Percentiles rank a stretch among this genome's conserved stretches.
Conservation (phyloP, 805 yeast species). For the Ogataea corticis region DNA sequence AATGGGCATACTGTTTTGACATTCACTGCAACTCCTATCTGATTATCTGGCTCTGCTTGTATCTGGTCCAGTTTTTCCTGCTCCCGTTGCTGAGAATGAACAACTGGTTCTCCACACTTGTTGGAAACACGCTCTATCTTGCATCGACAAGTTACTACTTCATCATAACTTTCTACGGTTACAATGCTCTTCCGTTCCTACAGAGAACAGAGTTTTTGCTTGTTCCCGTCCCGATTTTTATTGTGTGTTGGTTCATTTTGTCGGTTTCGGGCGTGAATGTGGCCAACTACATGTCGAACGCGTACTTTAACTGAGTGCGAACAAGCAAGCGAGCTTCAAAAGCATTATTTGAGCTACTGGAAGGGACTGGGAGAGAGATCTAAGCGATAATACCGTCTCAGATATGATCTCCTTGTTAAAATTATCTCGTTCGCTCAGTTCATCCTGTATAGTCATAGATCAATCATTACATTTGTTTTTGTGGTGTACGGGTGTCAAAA, state of each 20-base stretch:
- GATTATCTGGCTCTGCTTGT: slow-evolving; percentile 73
- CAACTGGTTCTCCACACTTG: slow-evolving; percentile 63
- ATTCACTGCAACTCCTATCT: slow-evolving; percentile 91
- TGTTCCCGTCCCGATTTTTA: slow-evolving; percentile 62
- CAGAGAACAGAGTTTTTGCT: slow-evolving; percentile 61
- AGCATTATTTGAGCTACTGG: too few relatives aligned
- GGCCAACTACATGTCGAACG: slow-evolving; percentile 61
- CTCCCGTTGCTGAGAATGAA: slow-evolving; percentile 69
- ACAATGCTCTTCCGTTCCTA: slow-evolving; percentile 69
- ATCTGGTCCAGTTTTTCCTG: slow-evolving; percentile 71
- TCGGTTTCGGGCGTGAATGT: slow-evolving; percentile 71
- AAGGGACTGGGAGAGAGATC: too few relatives aligned
- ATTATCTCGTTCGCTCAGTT: neutral
- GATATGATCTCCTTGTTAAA: too few relatives aligned
- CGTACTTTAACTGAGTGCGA: slow-evolving; percentile 27
- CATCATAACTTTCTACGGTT: slow-evolving; percentile 85
- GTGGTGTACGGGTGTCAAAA: slow-evolving; percentile 15
- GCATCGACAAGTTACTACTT: slow-evolving; percentile 74
- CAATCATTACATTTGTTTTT: neutral
- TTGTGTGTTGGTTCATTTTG: slow-evolving; percentile 55
- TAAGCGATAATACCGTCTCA: too few relatives aligned
- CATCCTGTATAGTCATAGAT: neutral
- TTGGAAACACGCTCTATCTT: slow-evolving; percentile 80
- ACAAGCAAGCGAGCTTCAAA: too few relatives aligned
- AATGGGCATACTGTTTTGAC: slow-evolving; percentile 95